Evolutionary conservation across 106 monocot genomes (phyloP).

Genomic region (Iris macrosiphon): DNA sequence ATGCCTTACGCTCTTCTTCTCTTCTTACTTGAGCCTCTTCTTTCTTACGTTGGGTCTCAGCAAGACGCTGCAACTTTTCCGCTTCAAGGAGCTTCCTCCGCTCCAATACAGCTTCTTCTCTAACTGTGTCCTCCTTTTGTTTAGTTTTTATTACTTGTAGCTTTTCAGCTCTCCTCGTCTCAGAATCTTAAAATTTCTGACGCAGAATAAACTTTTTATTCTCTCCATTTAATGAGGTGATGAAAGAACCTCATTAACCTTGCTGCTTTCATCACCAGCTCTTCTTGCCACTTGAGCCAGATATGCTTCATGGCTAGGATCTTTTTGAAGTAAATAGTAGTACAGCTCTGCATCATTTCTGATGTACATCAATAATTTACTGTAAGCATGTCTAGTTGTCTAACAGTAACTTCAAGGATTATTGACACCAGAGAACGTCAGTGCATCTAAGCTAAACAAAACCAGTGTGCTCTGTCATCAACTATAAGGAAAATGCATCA

Average conservation of each 20-base stretch:
- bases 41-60: constrained; percentile 86
- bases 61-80: constrained; percentile 89
- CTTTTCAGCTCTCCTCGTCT: constrained; percentile 92
- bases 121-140: constrained; percentile 87
- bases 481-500: too few species aligned
- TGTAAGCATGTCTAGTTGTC: too few species aligned
- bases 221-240: constrained; percentile 96
- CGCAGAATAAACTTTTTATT: constrained; percentile 89
- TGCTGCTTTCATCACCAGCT: constrained; percentile 99
- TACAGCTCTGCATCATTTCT: too few species aligned
- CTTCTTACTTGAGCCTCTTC: constrained; percentile 93
- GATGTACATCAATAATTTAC: too few species aligned
- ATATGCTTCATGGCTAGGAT: constrained; percentile 89
- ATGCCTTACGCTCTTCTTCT: constrained; percentile 96
- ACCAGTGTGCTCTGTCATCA: too few species aligned
- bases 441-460: too few species aligned
- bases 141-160: constrained; percentile 80
- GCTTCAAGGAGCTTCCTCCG: constrained; percentile 97
- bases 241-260: constrained; percentile 97
- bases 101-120: constrained; percentile 93
- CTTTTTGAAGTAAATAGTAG: too few species aligned
- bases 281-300: constrained; percentile 87
- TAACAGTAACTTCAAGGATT: too few species aligned
- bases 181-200: constrained; percentile 90
- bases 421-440: too few species aligned